Percentiles rank a stretch among this genome's conserved stretches.
Evolutionary conservation across 2,329 filamentous ascomycete species (phyloP).

Genomic region (Phyllachora maydis): DNA sequence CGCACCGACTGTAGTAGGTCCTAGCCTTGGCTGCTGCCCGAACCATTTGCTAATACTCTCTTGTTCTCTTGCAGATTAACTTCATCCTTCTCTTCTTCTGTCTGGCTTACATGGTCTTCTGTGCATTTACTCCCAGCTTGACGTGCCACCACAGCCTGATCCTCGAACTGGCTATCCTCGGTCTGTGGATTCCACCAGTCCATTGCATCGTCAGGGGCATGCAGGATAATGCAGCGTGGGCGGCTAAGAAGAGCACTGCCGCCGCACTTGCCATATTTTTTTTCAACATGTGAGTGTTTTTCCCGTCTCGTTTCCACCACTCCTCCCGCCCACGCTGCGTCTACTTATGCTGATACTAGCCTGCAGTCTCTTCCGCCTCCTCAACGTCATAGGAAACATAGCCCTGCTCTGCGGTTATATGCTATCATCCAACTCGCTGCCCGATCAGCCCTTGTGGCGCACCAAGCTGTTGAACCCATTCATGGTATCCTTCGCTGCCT

Average conservation of each 20-base stretch:
- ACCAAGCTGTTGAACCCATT: too few relatives aligned
- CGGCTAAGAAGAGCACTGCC: slow-evolving; percentile 6
- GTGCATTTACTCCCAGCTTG: slow-evolving; percentile 12
- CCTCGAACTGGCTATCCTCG: slow-evolving; percentile 15
- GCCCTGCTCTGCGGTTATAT: slow-evolving; percentile 14
- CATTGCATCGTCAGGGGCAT: slow-evolving; percentile 7
- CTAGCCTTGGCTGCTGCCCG: not conserved
- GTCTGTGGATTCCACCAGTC: slow-evolving; percentile 11
- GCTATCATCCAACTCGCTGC: too few relatives aligned
- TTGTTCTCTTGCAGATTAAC: slow-evolving; percentile 9
- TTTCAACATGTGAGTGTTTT: slow-evolving; percentile 15
- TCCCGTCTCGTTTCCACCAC: not conserved
- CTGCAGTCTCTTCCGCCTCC: slow-evolving; percentile 14
- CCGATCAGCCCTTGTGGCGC: too few relatives aligned
- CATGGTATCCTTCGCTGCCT: too few relatives aligned
- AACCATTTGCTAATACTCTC: not conserved
- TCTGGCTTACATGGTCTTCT: slow-evolving; percentile 12
- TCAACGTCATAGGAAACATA: slow-evolving; percentile 17
- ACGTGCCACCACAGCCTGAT: slow-evolving; percentile 17
- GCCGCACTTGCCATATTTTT: slow-evolving; percentile 13
- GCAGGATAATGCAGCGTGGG: not conserved
- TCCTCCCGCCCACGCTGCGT: not conserved
- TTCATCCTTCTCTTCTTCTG: slow-evolving; percentile 16
- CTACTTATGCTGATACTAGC: slow-evolving; percentile 2
- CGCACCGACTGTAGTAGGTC: slow-evolving; percentile 14